A percentile compares a stretch with the other conserved stretches of the same genome.
These are phyloP conservation scores for Biscutella laevigata DNA, from an alignment of 441 rosid genomes.

Conservation along the genomic window DNA sequence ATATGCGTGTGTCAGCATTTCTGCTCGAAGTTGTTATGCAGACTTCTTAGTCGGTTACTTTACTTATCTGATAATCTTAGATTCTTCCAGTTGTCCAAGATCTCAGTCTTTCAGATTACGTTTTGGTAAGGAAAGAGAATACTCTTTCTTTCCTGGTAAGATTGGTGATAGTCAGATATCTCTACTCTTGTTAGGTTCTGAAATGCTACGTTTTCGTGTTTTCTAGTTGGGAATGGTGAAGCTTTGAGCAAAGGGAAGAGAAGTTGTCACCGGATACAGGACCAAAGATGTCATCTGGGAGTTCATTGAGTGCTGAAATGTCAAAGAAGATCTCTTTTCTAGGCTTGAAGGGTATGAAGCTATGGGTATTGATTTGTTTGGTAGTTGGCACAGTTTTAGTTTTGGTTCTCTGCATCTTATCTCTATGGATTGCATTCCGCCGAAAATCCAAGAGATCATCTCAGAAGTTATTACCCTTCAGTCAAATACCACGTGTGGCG, in stretches of 20 bases:
- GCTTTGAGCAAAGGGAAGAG: slow-evolving; percentile 12
- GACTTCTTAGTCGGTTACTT: slow-evolving; percentile 14
- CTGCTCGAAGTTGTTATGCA: neutral
- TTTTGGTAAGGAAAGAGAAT: neutral
- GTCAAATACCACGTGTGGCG: slow-evolving; percentile 66
- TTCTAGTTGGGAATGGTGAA: slow-evolving; percentile 34
- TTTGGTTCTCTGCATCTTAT: slow-evolving; percentile 56
- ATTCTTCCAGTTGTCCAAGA: slow-evolving; percentile 18
- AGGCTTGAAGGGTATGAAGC: slow-evolving; percentile 62
- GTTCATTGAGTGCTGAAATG: slow-evolving; percentile 46
- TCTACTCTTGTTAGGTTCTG: neutral
- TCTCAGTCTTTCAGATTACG: slow-evolving; percentile 5
- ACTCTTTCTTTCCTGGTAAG: slow-evolving; percentile 8
- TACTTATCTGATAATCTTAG: slow-evolving; percentile 20
- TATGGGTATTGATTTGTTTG: slow-evolving; percentile 77
- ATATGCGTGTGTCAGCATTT: slow-evolving; percentile 21
- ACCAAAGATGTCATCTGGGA: slow-evolving; percentile 53
- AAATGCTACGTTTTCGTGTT: slow-evolving; percentile 19
- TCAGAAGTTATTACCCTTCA: slow-evolving; percentile 47
- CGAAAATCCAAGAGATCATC: slow-evolving; percentile 46
- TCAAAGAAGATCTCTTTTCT: slow-evolving; percentile 64
- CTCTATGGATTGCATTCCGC: slow-evolving; percentile 55
- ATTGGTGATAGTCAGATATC: slow-evolving; percentile 11
- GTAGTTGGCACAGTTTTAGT: slow-evolving; percentile 55
- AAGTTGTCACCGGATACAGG: slow-evolving; percentile 1